Evolutionary conservation across 495 filamentous ascomycete species (phyloP).

Genomic region (Penicillium mononematosum): DNA sequence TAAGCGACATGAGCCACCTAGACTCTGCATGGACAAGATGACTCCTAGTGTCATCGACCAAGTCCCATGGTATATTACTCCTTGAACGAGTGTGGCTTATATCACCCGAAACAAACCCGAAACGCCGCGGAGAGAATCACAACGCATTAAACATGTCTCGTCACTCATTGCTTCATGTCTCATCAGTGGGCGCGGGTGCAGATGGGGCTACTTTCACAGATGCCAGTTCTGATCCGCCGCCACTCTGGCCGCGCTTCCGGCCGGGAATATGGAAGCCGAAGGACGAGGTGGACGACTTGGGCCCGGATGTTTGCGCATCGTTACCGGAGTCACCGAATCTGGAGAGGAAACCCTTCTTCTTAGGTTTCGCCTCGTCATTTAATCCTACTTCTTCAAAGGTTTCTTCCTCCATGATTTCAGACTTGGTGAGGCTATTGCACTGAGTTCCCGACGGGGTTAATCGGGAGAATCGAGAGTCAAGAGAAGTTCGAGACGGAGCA

Average conservation of each 20-base stretch:
- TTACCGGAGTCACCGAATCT: constrained; percentile 69
- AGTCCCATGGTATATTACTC: constrained; percentile 5
- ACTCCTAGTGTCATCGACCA: neutral
- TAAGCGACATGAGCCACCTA: neutral
- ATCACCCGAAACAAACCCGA: constrained; percentile 10
- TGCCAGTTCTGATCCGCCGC: constrained; percentile 67
- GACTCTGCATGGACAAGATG: neutral
- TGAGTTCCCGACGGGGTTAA: constrained; percentile 50
- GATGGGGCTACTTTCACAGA: constrained; percentile 44
- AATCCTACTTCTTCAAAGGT: constrained; percentile 89
- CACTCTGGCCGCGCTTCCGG: constrained; percentile 72
- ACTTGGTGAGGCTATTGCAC: constrained; percentile 51
- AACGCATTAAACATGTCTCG: constrained; percentile 3
- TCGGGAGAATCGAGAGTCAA: constrained; percentile 69
- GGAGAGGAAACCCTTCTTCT: constrained; percentile 81
- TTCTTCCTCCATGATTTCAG: constrained; percentile 67
- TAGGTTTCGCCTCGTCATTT: constrained; percentile 69
- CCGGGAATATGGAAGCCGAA: constrained; percentile 66
- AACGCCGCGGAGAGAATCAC: constrained; percentile 16
- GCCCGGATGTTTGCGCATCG: constrained; percentile 39
- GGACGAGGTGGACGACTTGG: constrained; percentile 49
- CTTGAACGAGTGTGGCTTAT: neutral
- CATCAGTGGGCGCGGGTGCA: constrained; percentile 29
- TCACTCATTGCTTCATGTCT: constrained; percentile 22
- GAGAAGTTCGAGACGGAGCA: constrained; percentile 64